Percentiles rank a stretch among this genome's conserved stretches.
Evolutionary conservation across 345 rosid species (phyloP).

Genomic region (Linum usitatissimum): DNA sequence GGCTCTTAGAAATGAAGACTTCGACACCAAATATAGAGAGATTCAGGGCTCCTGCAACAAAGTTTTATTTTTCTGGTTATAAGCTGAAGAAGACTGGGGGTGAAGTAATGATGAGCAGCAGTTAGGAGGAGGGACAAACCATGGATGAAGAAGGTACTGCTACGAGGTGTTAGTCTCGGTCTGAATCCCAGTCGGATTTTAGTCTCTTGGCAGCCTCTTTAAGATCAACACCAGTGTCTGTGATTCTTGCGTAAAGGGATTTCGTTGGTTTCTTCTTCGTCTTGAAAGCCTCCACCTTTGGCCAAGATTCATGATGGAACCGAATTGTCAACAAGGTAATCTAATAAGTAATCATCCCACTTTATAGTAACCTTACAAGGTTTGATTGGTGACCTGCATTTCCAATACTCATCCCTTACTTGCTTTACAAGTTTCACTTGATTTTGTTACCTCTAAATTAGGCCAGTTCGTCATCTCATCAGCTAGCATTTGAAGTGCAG

Average conservation of each 20-base stretch:
- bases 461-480: conserved; percentile 91
- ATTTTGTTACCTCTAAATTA: conserved; percentile 59
- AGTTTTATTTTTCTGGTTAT: too few relatives aligned
- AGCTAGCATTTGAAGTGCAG: conserved; percentile 63
- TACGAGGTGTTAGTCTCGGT: too few relatives aligned
- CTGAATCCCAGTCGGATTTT: conserved; percentile 39
- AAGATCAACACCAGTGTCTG: conserved; percentile 79
- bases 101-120: too few relatives aligned
- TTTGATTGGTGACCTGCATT: not conserved
- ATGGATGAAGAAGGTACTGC: too few relatives aligned
- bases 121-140: too few relatives aligned
- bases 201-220: conserved; percentile 79
- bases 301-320: not conserved
- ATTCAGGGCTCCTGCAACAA: too few relatives aligned
- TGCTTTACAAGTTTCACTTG: not conserved
- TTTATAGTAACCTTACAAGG: too few relatives aligned
- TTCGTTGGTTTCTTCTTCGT: conserved; percentile 48
- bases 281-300: conserved; percentile 40
- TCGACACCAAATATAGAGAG: too few relatives aligned
- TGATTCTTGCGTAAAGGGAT: conserved; percentile 73
- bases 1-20: too few relatives aligned
- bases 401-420: not conserved
- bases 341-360: too few relatives aligned
- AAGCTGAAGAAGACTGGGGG: too few relatives aligned
- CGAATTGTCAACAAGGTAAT: not conserved